Base-by-base conservation (phyloP, 257 asterid genomes). In the Agastache rugosa region DNA sequence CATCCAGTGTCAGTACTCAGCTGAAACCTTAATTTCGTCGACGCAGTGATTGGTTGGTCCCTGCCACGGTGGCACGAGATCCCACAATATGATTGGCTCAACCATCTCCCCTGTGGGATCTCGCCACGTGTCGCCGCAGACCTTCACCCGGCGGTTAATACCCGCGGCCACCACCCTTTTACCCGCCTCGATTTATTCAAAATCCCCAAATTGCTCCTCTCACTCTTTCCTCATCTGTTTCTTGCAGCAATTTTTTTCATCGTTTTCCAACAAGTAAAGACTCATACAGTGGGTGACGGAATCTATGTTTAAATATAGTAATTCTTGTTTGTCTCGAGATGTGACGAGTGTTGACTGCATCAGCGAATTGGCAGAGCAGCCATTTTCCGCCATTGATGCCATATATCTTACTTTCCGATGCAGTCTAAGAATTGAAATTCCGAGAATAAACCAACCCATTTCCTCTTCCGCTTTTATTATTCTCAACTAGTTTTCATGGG, bases 11-110 rank as follows among this genome's bases (percentile, higher is more conserved):
- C 59, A 71, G 85, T 77, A 27, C 63, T 80, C 76, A 80, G 69
- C 63, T 80, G 58, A 15, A 67, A 90, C 96, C 97, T 92, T 90
- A 92, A 92, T 88, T 84, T 88, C 67, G 75, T 92, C 96, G 97
- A 92, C 83, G 56, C 82, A 79, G 80, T 82, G 89, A 90, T 87
- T 90, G 96, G 93, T 77, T 87, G 82, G 66, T 44, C 48, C 44
- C 81, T 78, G 91, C 91, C 97, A 91, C 88, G 93, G 63, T 58
- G 88, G 87, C 81, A 15, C 87, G 48, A 87, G 96, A 89, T 88
- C 91, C 96, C 86, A 85, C 88, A 59, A 82, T 72, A 85, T 88
- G 91, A 92, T 90, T 92, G 93, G 96, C 75, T 84, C 55, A 16
- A 27, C n/a, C 47, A 25, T 83, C 69, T 37, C 19, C 27, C 42